Base-by-base conservation (phyloP, 2,329 filamentous ascomycete species). In the Apiospora koreana region DNA sequence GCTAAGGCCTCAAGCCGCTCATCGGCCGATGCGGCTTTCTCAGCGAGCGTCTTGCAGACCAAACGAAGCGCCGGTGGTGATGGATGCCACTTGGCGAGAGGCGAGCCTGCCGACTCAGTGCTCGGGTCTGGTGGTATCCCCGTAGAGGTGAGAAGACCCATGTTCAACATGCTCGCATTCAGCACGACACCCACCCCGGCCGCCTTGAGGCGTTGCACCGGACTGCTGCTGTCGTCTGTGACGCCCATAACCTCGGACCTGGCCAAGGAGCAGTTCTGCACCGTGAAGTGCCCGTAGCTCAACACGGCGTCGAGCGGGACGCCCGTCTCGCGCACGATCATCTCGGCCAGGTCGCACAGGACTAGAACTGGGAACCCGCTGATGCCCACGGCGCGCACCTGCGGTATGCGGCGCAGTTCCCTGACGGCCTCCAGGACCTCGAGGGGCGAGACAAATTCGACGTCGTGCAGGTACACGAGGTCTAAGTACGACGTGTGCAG, bases 101-200 rank as follows among this genome's bases (percentile, higher is more conserved):
- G 91, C 1, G 94, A 94, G 12, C 92, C 86, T 9, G 94, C 93
- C 25, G 96, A 94, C 23, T 28, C n/a, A 7, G 50, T 28, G 96
- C 92, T 16, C 94, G 54, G 64, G 10, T 66, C 64, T 4, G 64
- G 38, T n/a, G 64, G 64, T n/a, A 66, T 92, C 16, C 95, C 95
- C 18, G 89, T 86, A 1, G 91, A 89, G 9, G 95, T 92, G 70
- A 98, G 82, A 58, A 98, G 83, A 2, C 96, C 95, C 95, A 99
- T 98, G n/a, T 93, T 92, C 14, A 99, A 84, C 72, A 94, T 93
- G 68, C 93, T 97, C 0, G 95, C 95, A 79, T 98, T 98, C 0
- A 93, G 89, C 6, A 98, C 89, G 14, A 97, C 93, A 69, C 92
- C 89, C 16, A 98, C 95, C 0, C 93, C 90, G 0, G 95, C 93